A percentile compares a stretch with the other conserved stretches of the same genome.
Conservation (phyloP, 495 filamentous ascomycete species). For the Penicillium manginii region DNA sequence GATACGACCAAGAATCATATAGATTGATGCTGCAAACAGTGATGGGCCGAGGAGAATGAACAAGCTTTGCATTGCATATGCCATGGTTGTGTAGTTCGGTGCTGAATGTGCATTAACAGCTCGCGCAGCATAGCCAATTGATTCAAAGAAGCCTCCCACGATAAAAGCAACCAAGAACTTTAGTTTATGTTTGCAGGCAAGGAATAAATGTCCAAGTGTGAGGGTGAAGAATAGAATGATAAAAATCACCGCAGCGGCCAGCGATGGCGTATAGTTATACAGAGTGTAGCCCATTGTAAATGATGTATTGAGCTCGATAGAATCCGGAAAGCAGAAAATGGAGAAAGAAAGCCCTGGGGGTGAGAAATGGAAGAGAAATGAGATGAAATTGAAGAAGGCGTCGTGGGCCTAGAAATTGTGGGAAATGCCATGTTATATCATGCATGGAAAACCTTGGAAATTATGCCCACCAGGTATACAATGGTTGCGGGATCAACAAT, state of each 20-base stretch:
- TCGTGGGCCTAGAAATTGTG: no score
- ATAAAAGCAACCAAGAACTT: conserved; percentile 67
- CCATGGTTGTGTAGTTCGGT: conserved; percentile 9
- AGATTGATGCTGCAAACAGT: conserved; percentile 46
- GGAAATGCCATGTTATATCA: no score
- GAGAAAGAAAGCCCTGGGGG: no score
- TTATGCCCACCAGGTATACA: no score
- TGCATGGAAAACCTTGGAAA: no score
- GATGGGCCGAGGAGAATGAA: conserved; percentile 17
- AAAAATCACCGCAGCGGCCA: conserved; percentile 54
- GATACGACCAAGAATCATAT: conserved; percentile 58
- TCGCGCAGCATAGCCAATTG: conserved; percentile 10
- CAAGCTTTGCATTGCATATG: conserved; percentile 14
- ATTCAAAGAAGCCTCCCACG: conserved; percentile 59
- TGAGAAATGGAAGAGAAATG: no score
- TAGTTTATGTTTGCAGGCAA: conserved; percentile 45
- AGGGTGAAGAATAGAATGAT: conserved; percentile 50
- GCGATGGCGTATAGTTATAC: conserved; percentile 45
- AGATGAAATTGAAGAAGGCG: no score
- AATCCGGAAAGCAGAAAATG: no score
- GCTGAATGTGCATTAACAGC: conserved; percentile 11
- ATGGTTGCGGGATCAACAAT: no score
- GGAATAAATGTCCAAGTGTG: conserved; percentile 49
- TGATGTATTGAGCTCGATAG: no score
- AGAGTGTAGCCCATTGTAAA: no score